Percentiles rank a stretch among this genome's conserved stretches.
These are phyloP conservation scores for Populus hybrid DNA, from an alignment of 441 rosid genomes.

Conservation along the genomic window DNA sequence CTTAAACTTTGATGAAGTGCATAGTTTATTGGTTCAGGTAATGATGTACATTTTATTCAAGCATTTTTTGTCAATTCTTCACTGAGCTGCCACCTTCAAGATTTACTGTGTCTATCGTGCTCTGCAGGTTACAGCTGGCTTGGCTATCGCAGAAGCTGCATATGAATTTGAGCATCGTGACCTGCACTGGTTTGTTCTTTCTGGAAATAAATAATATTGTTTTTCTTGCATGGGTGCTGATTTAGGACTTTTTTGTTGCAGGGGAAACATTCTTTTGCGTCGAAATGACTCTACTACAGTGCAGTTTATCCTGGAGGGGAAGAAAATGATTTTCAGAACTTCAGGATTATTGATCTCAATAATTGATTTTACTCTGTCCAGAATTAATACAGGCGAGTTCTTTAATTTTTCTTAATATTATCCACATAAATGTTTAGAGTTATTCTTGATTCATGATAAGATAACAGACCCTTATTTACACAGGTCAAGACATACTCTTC, in stretches of 20 bases:
- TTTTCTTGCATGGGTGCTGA: slow-evolving; percentile 16
- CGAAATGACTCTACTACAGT: slow-evolving; percentile 50
- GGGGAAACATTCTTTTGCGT: slow-evolving; percentile 89
- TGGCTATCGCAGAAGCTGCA: slow-evolving; percentile 95
- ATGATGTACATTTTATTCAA: background rate
- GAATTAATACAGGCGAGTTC: slow-evolving; percentile 75
- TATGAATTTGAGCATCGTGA: slow-evolving; percentile 95
- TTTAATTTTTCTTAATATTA: background rate
- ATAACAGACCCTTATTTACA: slow-evolving; percentile 7
- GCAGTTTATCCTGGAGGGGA: slow-evolving; percentile 63
- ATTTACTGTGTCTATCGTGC: slow-evolving; percentile 12
- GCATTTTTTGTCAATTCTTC: background rate
- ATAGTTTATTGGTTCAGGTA: slow-evolving; percentile 84
- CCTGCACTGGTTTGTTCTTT: slow-evolving; percentile 67
- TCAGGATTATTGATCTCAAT: slow-evolving; percentile 67
- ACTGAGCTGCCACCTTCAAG: background rate
- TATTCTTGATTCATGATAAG: background rate
- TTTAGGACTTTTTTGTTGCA: slow-evolving; percentile 25
- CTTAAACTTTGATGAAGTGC: slow-evolving; percentile 71
- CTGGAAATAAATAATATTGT: background rate
- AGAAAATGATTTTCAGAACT: slow-evolving; percentile 43
- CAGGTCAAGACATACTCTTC: slow-evolving; percentile 85
- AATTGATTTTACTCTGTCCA: slow-evolving; percentile 91
- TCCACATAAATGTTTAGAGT: slow-evolving; percentile 13
- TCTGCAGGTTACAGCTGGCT: slow-evolving; percentile 72